Evolutionary conservation across 225 moss, liverwort and hornwort genomes (phyloP).

Genomic region (Thuidium tamariscinum): DNA sequence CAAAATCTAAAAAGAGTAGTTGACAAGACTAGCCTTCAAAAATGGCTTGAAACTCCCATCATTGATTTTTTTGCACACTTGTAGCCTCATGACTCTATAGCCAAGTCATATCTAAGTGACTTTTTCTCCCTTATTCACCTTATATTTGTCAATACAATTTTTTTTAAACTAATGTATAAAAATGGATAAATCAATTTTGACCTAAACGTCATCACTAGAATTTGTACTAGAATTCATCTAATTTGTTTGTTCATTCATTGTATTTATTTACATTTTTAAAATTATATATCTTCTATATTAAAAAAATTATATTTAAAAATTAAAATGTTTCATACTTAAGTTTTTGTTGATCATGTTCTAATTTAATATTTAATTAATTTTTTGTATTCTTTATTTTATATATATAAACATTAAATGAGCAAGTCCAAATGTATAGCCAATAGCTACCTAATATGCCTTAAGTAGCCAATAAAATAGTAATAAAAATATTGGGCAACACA

Average conservation of each 20-base stretch:
- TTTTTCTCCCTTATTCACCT: too few relatives aligned
- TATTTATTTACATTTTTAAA: not conserved
- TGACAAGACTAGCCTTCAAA: rapidly evolving
- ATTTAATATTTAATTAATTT: not conserved
- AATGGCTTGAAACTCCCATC: rapidly evolving
- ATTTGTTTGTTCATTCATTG: not conserved
- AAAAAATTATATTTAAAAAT: not conserved
- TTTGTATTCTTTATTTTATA: not conserved
- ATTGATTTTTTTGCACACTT: rapidly evolving
- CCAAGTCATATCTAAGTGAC: too few relatives aligned
- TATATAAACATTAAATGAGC: not conserved
- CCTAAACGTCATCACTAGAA: rapidly evolving
- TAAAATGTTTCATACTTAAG: rapidly evolving
- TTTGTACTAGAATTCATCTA: not conserved
- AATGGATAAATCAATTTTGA: not conserved
- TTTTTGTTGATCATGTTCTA: too few relatives aligned
- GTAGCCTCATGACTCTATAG: too few relatives aligned
- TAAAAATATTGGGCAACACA: rapidly evolving
- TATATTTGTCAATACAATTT: too few relatives aligned
- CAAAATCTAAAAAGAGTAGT: rapidly evolving
- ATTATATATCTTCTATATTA: too few relatives aligned
- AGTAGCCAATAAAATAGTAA: rapidly evolving
- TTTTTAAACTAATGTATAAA: too few relatives aligned
- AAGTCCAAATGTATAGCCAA: not conserved
- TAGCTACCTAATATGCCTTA: not conserved